Conservation (phyloP, 495 filamentous ascomycete genomes). For the Copromyces sp. region DNA sequence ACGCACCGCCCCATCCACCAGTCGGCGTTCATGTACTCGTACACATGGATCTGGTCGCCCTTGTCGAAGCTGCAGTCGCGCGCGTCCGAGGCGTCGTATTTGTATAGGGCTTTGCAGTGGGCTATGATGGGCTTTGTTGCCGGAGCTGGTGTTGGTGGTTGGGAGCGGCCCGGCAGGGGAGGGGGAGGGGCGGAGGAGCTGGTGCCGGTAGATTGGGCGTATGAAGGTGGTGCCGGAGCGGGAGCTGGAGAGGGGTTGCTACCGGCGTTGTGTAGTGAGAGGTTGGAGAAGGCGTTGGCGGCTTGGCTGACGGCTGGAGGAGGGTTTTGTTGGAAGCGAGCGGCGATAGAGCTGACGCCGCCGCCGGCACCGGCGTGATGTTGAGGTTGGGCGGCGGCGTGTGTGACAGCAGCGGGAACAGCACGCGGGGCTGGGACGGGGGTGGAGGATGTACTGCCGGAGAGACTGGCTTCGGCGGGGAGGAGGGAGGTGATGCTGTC, state of each 20-base stretch:
- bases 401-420: slow-evolving; percentile 21
- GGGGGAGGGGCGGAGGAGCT: slow-evolving; percentile 35
- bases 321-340: slow-evolving; percentile 17
- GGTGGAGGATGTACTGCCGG: slow-evolving; percentile 30
- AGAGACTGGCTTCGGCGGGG: slow-evolving; percentile 52
- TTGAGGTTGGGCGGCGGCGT: slow-evolving; percentile 24
- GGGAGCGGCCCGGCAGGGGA: slow-evolving; percentile 43
- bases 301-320: slow-evolving; percentile 18
- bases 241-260: neutral
- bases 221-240: slow-evolving; percentile 33
- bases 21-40: slow-evolving; percentile 88
- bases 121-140: slow-evolving; percentile 46
- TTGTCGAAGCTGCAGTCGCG: slow-evolving; percentile 69
- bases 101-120: slow-evolving; percentile 72
- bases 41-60: slow-evolving; percentile 67
- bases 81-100: slow-evolving; percentile 64
- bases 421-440: slow-evolving; percentile 14
- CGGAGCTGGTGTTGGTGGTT: slow-evolving; percentile 29
- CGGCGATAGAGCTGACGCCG: slow-evolving; percentile 23
- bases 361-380: slow-evolving; percentile 52
- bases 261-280: slow-evolving; percentile 32
- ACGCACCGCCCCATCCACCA: slow-evolving; percentile 90
- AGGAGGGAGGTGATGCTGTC: slow-evolving; percentile 62
- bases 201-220: slow-evolving; percentile 38
- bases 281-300: slow-evolving; percentile 28